Conservation (phyloP, 139 green algal species). For the Ettlia oleoabundans region DNA sequence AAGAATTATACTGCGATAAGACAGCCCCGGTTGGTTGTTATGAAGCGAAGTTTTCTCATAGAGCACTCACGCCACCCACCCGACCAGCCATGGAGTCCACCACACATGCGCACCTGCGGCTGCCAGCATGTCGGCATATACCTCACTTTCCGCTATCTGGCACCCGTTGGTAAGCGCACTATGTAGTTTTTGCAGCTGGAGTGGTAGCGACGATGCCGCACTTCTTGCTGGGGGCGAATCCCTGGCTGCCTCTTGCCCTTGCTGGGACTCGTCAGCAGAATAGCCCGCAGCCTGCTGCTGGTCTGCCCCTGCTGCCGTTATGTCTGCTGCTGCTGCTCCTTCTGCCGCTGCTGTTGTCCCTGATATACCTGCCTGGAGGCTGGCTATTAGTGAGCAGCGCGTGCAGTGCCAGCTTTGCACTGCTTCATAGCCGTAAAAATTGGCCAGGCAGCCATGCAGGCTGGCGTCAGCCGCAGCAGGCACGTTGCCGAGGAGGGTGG, state of each 20-base stretch:
- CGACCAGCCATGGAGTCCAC: background rate
- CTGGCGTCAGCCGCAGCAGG: background rate
- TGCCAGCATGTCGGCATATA: background rate
- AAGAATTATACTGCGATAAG: no score
- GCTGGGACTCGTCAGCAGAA: no score
- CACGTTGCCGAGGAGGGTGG: constrained; percentile 9
- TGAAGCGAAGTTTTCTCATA: no score
- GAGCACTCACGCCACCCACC: background rate
- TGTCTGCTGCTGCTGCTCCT: background rate
- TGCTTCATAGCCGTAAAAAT: background rate
- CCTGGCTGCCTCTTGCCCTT: background rate
- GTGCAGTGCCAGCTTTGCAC: constrained; percentile 24
- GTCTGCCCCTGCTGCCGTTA: no score
- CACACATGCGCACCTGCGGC: background rate
- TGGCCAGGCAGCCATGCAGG: constrained; percentile 19
- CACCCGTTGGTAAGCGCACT: background rate
- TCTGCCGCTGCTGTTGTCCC: background rate
- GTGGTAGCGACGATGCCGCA: background rate
- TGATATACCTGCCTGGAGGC: background rate
- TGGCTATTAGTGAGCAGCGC: constrained; percentile 18
- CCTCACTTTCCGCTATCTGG: constrained; percentile 8
- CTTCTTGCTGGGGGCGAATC: background rate
- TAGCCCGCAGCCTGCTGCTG: no score
- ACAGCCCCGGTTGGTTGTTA: no score
- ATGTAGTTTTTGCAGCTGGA: background rate